phyloP scores from a whole-genome alignment of 164 flowering plant species.

The Chloranthus sessilifolius region DNA sequence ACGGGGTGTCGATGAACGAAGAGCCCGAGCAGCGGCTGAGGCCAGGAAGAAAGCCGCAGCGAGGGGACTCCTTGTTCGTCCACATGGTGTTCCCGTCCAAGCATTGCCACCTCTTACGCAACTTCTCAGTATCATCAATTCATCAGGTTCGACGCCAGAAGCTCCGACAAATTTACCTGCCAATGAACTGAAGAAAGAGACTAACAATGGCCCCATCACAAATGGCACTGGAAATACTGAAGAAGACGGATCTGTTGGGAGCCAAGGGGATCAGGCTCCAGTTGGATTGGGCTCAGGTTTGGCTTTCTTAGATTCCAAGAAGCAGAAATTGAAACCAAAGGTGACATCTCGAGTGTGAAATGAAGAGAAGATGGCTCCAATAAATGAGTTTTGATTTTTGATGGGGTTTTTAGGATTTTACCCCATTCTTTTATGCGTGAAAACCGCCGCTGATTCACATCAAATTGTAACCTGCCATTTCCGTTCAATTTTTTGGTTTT shows the following conservation, averaged over 20 bases:
- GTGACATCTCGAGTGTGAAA: constrained; percentile 27
- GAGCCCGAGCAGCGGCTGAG: constrained; percentile 85
- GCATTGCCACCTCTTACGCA: constrained; percentile 61
- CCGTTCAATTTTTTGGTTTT: too few species aligned
- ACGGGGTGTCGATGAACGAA: constrained; percentile 82
- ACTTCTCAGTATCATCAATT: constrained; percentile 59
- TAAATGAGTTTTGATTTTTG: too few species aligned
- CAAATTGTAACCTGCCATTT: too few species aligned
- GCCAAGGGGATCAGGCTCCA: constrained; percentile 43
- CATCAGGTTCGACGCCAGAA: constrained; percentile 51
- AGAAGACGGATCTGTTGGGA: constrained; percentile 23
- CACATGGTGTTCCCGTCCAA: constrained; percentile 69
- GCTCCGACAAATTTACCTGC: constrained; percentile 17
- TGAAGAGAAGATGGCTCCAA: too few species aligned
- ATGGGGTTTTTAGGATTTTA: too few species aligned
- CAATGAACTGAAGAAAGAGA: constrained; percentile 30
- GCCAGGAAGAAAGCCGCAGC: constrained; percentile 89
- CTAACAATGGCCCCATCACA: constrained; percentile 19
- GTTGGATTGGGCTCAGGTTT: constrained; percentile 77
- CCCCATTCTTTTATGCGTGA: too few species aligned
- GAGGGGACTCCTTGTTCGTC: constrained; percentile 61
- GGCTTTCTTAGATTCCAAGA: constrained; percentile 55
- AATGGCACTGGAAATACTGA: constrained; percentile 18
- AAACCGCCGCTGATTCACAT: too few species aligned
- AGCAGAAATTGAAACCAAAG: constrained; percentile 62